Percentiles rank a stretch among this genome's conserved stretches.
Conservation (phyloP, 2,329 filamentous ascomycete species). For the Xylaria sp. region DNA sequence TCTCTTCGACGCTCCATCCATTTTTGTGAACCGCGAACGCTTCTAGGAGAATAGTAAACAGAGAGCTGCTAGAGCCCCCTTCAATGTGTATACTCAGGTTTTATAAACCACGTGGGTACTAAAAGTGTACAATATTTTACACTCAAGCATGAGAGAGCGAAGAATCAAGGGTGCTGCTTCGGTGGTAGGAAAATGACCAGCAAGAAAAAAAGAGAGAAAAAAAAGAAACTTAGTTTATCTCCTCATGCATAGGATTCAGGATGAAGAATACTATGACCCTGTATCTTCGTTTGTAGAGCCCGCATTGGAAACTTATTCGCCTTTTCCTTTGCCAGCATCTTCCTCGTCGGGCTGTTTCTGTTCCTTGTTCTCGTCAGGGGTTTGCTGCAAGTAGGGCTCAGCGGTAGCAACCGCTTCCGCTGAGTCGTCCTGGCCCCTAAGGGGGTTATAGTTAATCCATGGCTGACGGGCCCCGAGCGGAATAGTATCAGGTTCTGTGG, state of each 20-base stretch:
- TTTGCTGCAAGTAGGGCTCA: not conserved
- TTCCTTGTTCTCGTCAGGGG: not conserved
- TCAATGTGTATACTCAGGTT: not conserved
- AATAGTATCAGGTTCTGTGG: not conserved
- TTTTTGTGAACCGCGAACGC: not conserved
- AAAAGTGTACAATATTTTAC: not conserved
- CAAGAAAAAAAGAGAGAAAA: not conserved
- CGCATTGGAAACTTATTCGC: not conserved
- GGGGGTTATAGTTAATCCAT: constrained; percentile 30
- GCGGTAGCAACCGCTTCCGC: not conserved
- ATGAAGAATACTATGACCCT: no score
- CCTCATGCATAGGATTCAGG: not conserved
- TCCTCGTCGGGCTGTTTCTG: not conserved
- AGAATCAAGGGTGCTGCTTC: not conserved
- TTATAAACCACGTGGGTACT: not conserved
- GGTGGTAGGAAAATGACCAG: not conserved
- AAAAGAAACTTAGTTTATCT: not conserved
- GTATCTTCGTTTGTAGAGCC: not conserved
- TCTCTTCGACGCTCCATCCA: not conserved
- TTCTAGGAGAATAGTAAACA: not conserved
- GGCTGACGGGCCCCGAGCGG: constrained; percentile 11
- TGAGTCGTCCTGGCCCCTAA: constrained; percentile 3
- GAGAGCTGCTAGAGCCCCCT: not conserved
- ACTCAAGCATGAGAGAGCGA: not conserved
- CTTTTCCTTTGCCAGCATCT: constrained; percentile 1